Evolutionary conservation across 371 early-diverging fungal genomes (phyloP), one percentile per base, ranked within the genome.

Genomic region (Apophysomyces elegans): DNA sequence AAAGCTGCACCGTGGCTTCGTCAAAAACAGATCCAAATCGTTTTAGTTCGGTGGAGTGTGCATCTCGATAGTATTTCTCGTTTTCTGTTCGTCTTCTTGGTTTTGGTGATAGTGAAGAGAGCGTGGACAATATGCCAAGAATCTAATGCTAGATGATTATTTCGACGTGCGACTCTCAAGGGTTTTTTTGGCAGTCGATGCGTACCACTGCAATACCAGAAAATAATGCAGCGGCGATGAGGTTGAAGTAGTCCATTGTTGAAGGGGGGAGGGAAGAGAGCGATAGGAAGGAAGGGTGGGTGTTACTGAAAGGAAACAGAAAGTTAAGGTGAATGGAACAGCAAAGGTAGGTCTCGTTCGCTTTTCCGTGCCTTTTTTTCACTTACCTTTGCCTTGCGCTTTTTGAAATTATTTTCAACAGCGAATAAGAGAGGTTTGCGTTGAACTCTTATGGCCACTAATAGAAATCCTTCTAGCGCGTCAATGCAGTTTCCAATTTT

Each of bases 1-100:
- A 87, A 7, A 96, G 77, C n/a, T 76, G 70, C n/a, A 90, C 84
- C 0, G 73, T 68, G 5, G 89, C 70, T 5, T 80, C 74, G 59
- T 88, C 84, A 47, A 71, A 75, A 37, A 86, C 58, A 58, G 71
- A 75, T 1, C 80, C 75, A 26, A 83, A 46, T 35, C 47, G 66
- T 57, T 76, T 59, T 47, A 58, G 78, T 44, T 75, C 68, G 35
- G 69, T 64, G 11, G 79, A 67, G 18, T 67, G 44, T 7, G 72
- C 76, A 68, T 84, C 77, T 36, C 37, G 44, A 66, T 84, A 90
- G 65, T 78, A 79, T 59, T 69, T 77, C 66, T 90, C 90, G 21
- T 70, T 78, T 41, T 81, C 81, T 14, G 86, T 86, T 45, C 73
- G 75, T 18, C 67, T 45, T 45, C 88, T 79, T 18, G 88, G 87